Conservation (phyloP, 140 eudicot species). For the Senecio squalidus region DNA sequence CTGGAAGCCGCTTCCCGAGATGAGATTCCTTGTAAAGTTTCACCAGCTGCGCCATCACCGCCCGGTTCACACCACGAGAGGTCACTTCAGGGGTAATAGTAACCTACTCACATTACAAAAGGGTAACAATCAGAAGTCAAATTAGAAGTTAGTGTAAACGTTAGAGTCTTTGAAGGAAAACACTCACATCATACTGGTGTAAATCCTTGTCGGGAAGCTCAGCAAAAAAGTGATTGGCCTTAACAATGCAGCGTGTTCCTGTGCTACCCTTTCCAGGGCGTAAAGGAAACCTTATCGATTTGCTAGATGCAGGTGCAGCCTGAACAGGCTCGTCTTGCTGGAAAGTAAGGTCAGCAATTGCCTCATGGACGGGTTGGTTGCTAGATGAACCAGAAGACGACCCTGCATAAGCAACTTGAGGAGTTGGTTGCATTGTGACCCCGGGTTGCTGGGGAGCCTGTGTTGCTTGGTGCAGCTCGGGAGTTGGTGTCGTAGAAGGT, state of each 20-base stretch:
- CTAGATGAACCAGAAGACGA: constrained; percentile 37
- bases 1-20: constrained; percentile 82
- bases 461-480: constrained; percentile 99
- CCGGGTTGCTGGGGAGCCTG: constrained; percentile 68
- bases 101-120: constrained; percentile 38
- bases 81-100: constrained; percentile 77
- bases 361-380: constrained; percentile 34
- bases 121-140: neutral
- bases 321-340: constrained; percentile 44
- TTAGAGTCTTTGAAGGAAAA: neutral
- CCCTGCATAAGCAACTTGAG: constrained; percentile 28
- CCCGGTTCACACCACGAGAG: constrained; percentile 74
- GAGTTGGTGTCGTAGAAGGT: constrained; percentile 51
- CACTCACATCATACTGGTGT: constrained; percentile 81
- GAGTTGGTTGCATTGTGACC: constrained; percentile 34
- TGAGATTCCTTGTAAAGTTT: constrained; percentile 74
- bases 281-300: constrained; percentile 68
- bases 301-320: constrained; percentile 69
- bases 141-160: neutral
- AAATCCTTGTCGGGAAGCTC: constrained; percentile 78
- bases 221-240: constrained; percentile 77
- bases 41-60: constrained; percentile 78
- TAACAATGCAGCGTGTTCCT: constrained; percentile 70
- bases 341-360: constrained; percentile 26
- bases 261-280: constrained; percentile 86